phyloP scores from a whole-genome alignment of 2,329 filamentous ascomycete species.

The Sclerotinia sclerotiorum region DNA sequence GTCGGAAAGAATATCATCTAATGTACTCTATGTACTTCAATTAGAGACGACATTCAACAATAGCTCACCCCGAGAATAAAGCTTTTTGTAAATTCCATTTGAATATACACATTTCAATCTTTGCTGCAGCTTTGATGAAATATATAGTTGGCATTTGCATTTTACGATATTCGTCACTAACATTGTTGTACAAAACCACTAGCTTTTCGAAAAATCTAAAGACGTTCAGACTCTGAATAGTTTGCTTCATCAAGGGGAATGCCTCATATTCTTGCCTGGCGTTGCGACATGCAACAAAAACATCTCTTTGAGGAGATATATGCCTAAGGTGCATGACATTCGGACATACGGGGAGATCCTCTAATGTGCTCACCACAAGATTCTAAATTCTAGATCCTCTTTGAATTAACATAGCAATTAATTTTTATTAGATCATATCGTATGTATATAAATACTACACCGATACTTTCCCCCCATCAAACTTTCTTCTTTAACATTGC shows the following conservation, averaged over 20 bases:
- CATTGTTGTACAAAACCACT: too few relatives aligned
- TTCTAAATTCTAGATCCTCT: neutral
- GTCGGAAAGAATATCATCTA: neutral
- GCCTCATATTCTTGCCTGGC: conserved; percentile 15
- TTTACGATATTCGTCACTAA: neutral
- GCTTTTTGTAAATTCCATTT: neutral
- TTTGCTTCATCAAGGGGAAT: neutral
- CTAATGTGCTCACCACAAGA: neutral
- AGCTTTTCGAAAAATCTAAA: neutral
- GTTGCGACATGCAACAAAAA: conserved; percentile 6
- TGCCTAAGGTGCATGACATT: neutral
- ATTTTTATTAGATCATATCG: neutral
- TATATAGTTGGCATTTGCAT: neutral
- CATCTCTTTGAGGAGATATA: neutral
- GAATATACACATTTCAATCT: neutral
- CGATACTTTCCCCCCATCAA: neutral
- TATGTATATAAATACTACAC: neutral
- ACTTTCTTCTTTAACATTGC: conserved; percentile 33
- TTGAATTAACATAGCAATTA: neutral
- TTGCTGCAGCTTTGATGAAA: neutral
- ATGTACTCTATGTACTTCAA: neutral
- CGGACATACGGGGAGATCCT: neutral
- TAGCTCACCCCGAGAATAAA: too few relatives aligned
- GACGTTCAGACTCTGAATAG: neutral
- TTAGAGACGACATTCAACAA: rapidly evolving